Conservation (phyloP, 2,329 filamentous ascomycete genomes). For the Pseudopyrenochaeta lycopersici region DNA sequence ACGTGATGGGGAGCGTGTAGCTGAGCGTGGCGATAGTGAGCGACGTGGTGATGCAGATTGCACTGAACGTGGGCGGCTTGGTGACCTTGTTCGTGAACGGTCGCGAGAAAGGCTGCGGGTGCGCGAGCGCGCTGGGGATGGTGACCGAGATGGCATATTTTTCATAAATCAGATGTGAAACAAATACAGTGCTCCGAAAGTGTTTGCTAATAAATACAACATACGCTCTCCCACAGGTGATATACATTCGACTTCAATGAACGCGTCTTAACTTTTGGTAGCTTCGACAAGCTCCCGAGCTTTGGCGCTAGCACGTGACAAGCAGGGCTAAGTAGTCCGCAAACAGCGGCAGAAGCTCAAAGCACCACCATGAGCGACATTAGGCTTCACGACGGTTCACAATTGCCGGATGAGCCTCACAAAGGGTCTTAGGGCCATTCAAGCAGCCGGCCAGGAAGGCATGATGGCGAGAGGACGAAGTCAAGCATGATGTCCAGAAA, state of each 20-base stretch:
- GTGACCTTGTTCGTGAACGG: conserved; percentile 48
- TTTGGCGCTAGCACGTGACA: conserved; percentile 24
- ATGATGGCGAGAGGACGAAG: too few species aligned
- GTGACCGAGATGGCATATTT: conserved; percentile 36
- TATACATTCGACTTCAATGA: neutral
- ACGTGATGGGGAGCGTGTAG: conserved; percentile 38
- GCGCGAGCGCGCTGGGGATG: conserved; percentile 34
- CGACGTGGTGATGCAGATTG: conserved; percentile 43
- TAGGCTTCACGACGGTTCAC: too few species aligned
- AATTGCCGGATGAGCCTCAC: neutral
- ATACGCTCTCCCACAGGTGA: neutral
- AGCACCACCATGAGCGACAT: neutral
- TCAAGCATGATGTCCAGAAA: too few species aligned
- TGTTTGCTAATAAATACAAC: neutral
- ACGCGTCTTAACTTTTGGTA: conserved; percentile 29
- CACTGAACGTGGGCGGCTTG: conserved; percentile 29
- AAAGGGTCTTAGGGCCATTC: too few species aligned
- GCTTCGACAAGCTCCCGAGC: conserved; percentile 13
- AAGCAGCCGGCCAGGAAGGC: too few species aligned
- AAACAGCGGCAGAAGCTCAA: conserved; percentile 5
- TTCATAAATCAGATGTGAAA: neutral
- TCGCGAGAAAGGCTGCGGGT: conserved; percentile 52
- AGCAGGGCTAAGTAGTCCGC: conserved; percentile 1
- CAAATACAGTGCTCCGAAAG: neutral
- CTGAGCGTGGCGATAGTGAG: conserved; percentile 50